Base-by-base conservation (phyloP, 495 filamentous ascomycete species). In the Gamarada debralockiae region DNA sequence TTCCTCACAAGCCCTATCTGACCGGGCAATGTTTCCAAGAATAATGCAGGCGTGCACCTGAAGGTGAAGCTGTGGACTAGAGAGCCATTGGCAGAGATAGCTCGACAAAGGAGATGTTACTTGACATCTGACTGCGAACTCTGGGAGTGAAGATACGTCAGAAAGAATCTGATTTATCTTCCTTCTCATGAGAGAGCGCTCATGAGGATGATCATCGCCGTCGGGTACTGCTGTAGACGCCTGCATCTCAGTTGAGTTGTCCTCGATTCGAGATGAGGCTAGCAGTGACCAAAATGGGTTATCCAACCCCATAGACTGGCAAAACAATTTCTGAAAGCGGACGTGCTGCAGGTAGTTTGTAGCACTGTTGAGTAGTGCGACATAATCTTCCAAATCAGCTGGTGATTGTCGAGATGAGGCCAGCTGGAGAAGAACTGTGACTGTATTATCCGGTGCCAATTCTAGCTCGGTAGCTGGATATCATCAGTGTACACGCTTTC, bases 11-110 rank as follows among this genome's bases (percentile, higher is more conserved):
- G 80, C 67, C 41, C 74, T 77, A 58, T 91, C 86, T 1, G 84
- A 86, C 54, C 86, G 81, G 34, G 82, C 78, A n/a, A 92, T 58
- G 60, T 92, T 93, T 17, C 89, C 89, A 7, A 92, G 76, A 52
- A 86, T 77, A 15, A 92, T 70, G 61, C 87, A 92, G 14, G 86
- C 81, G 24, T 83, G 84, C 14, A 85, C 77, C 56, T 84, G 84
- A 1, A 91, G 75, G 40, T 85, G 74, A 3, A 77, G 68, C 40
- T 82, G 73, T 0, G 63, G 62, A 27, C 64, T 65, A 23, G 62
- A 49, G 13, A 84, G 65, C 80, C 80, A 85, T 9, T 67, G 63
- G 29, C 72, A 71, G n/a, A 91, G 65, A 36, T 72, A 82, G 33
- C 67, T 55, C 3, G 78, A 61, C 18, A 87, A 60, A 3, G 67